Base-by-base conservation (phyloP, 1,139 yeast species). In the Pichia inconspicua region DNA sequence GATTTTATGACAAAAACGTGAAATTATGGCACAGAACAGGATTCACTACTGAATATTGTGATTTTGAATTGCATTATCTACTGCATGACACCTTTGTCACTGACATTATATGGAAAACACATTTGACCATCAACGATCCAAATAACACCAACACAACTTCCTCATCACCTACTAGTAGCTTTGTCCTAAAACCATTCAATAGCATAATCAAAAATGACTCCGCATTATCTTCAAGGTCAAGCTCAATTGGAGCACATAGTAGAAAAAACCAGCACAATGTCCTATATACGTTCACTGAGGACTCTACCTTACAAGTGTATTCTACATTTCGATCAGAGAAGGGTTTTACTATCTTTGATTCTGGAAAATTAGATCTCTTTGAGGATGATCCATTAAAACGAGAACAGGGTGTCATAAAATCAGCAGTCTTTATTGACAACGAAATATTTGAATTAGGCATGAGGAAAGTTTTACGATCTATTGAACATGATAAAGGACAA, bases 21-120 rank as follows among this genome's bases (percentile, higher is more conserved):
- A 87, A 86, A 60, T 73, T 89, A 5, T 90, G 96, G 96, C 74
- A 82, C 45, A 70, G 97, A 42, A 70, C 82, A 4, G 77, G 84
- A 12, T 85, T 82, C 58, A 92, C 86, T 12, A 71, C 73, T 39
- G 83, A 78, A 25, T 75, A 77, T 48, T 76, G 85, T 4, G 72
- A 80, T 27, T 89, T 88, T 63, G 95, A 85, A 58, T 69, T 88
- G 55, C 68, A 80, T 0, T 83, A 85, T 58, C 66, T 88, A 25
- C 74, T 78, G 14, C 95, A 86, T 59, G 80, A 83, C 0, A 62
- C 74, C 1, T 73, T 74, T 48, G 78, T 89, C 2, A 71, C 79
- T 0, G 70, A 72, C 41, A 63, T 78, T 28, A 66, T 78, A 47
- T 82, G 88, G 88, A 73, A 78, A 51, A 45, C 43, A 11, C 47